Conservation (phyloP, 192 early-diverging fungal species). For the Coemansia sp. region DNA sequence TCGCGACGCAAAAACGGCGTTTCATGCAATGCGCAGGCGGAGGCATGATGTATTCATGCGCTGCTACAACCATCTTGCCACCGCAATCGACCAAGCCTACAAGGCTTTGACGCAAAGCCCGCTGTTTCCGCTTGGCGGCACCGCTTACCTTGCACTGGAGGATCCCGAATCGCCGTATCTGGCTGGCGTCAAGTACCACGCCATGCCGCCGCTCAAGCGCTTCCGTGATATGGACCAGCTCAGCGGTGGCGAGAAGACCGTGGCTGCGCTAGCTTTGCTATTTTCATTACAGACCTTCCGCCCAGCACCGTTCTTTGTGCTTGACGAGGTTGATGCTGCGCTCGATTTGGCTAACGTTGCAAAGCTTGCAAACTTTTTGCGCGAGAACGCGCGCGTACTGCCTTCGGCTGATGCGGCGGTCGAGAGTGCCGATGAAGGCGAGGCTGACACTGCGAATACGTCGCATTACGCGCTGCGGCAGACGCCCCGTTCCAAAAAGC, state of each 20-base stretch:
- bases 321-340: constrained; percentile 99
- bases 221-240: constrained; percentile 99
- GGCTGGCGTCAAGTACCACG: constrained; percentile 94
- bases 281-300: constrained; percentile 96
- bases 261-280: constrained; percentile 92
- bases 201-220: constrained; percentile 99
- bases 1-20: constrained; percentile 77
- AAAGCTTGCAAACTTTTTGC: constrained; percentile 88
- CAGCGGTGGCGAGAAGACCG: constrained; percentile 98
- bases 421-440: constrained; percentile 8
- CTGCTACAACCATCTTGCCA: constrained; percentile 86
- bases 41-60: constrained; percentile 75
- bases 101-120: constrained; percentile 87
- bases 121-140: constrained; percentile 89
- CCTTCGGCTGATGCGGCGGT: constrained; percentile 8
- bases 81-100: constrained; percentile 92
- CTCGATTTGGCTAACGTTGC: constrained; percentile 96
- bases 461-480: constrained; percentile 43
- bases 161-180: constrained; percentile 94
- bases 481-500: constrained; percentile 28
- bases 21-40: constrained; percentile 66
- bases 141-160: constrained; percentile 90
- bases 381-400: constrained; percentile 59
- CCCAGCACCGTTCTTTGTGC: constrained; percentile 98
- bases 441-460: constrained; percentile 1